Percentiles rank a stretch among this genome's conserved stretches.
These are phyloP conservation scores for Thermomyces lanuginosus DNA, from an alignment of 2,329 filamentous ascomycete species.

Conservation along the genomic window DNA sequence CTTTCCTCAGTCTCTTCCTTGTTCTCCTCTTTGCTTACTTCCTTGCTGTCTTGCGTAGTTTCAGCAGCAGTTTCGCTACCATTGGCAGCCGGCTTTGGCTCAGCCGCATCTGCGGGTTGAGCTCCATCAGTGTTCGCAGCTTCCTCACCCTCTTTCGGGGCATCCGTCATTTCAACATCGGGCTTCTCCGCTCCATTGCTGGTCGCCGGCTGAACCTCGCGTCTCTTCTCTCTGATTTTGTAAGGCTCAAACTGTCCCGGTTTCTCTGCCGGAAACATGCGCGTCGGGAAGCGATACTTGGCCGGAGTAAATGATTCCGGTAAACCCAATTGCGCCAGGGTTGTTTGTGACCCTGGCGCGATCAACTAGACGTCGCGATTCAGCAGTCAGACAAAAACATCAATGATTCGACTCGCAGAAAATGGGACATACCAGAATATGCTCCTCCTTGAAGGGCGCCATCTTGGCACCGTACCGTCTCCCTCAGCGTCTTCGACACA, in stretches of 20 bases:
- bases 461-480: no score
- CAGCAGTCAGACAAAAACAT: slow-evolving; percentile 1
- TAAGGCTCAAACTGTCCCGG: slow-evolving; percentile 67
- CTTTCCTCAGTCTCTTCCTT: slow-evolving; percentile 1
- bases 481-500: no score
- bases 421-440: slow-evolving; percentile 27
- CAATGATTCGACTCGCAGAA: no score
- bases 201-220: slow-evolving; percentile 15
- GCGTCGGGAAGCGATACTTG: slow-evolving; percentile 68
- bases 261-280: slow-evolving; percentile 76
- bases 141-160: slow-evolving; percentile 8
- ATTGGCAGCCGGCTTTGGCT: no score
- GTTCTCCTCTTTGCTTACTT: no score
- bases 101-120: slow-evolving; percentile 6
- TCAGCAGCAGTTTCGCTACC: slow-evolving; percentile 1
- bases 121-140: slow-evolving; percentile 11
- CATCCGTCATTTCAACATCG: slow-evolving; percentile 33
- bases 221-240: slow-evolving; percentile 46
- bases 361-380: slow-evolving; percentile 30
- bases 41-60: slow-evolving; percentile 1
- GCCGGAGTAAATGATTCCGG: slow-evolving; percentile 83
- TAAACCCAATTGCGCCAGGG: slow-evolving; percentile 78
- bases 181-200: slow-evolving; percentile 16
- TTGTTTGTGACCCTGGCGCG: slow-evolving; percentile 63
- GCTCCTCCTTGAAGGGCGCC: slow-evolving; percentile 38